These are phyloP conservation scores for Talaromyces sp. DNA, from an alignment of 2,329 filamentous ascomycete genomes.

Conservation along the genomic window DNA sequence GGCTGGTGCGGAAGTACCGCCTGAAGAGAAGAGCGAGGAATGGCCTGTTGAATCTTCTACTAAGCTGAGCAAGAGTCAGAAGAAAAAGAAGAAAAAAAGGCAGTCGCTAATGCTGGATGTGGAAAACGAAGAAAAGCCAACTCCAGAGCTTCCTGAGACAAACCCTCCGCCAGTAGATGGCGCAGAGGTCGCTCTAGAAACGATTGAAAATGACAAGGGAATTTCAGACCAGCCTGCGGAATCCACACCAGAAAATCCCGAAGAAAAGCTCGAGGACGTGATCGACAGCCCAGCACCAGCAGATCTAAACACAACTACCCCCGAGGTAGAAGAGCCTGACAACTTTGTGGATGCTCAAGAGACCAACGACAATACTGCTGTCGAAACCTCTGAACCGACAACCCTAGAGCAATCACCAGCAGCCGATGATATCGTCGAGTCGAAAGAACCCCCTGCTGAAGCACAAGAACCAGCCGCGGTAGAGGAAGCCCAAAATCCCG, in stretches of 20 bases:
- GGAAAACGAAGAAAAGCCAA: not conserved
- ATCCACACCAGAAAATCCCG: not conserved
- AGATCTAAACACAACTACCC: not conserved
- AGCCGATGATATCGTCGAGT: not conserved
- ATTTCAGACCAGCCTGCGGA: not conserved
- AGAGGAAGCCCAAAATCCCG: not conserved
- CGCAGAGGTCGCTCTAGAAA: not conserved
- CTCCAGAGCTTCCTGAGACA: slow-evolving; percentile 1
- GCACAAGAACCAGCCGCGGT: not conserved
- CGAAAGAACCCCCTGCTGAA: not conserved
- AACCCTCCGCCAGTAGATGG: not conserved
- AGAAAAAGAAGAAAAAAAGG: slow-evolving; percentile 26
- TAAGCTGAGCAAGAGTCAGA: slow-evolving; percentile 22
- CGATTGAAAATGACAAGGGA: not conserved
- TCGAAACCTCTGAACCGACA: not conserved
- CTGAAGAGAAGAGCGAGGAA: slow-evolving; percentile 4
- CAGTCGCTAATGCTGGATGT: slow-evolving; percentile 13
- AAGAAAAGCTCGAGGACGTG: not conserved
- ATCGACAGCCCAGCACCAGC: not conserved
- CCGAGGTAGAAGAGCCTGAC: not conserved
- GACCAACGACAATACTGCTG: not conserved
- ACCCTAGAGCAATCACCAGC: not conserved
- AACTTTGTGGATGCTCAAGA: not conserved
- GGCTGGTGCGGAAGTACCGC: not conserved
- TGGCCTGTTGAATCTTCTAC: not conserved